Evolutionary conservation across 495 filamentous ascomycete species (phyloP), one percentile per base, ranked within the genome.

Genomic region (Trichoderma erinaceum): DNA sequence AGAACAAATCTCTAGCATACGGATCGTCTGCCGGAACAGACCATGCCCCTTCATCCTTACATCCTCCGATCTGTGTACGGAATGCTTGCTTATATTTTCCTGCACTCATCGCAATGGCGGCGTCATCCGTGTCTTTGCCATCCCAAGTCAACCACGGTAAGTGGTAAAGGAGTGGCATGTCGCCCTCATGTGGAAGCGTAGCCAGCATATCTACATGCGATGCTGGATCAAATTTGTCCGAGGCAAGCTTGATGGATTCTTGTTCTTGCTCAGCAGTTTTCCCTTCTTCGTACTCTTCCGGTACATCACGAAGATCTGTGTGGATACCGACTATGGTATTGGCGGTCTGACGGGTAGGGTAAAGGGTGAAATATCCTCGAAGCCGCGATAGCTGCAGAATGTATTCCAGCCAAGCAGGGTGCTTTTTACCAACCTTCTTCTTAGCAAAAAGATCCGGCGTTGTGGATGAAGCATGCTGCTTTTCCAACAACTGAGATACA

Each of bases 341-440:
- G 3, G 77, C 75, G 10, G 78, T 80, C 4, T 77, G 71, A 18
- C 85, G 79, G 41, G 84, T 83, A 2, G 92, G 92, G 73, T 93
- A 93, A 0, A 92, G 78, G 63, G 90, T 83, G 71, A 81, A 87
- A 77, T 93, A 96, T 13, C 90, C 90, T 38, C 87, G 84, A 6
- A 84, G 85, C 4, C 88, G 85, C 66, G 89, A 86, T 43, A 97
- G 81, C 72, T 89, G 87, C 29, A 92, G 82, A 56, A 91, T 75
- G 70, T 91, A 86, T 76, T 95, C 91, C 70, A 91, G 82, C 84
- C 92, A 93, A 6, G 90, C 82, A 7, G 92, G 92, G 64, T 90
- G 85, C 67, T 78, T 83, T 66, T 83, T 84, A 68, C 85, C 88
- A 46, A 85, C 75, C 12, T 81, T 74, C 66, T 87, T 86, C 46